Evolutionary conservation across 768 basidiomycete genomes (phyloP).

Genomic region (Pleurotus cornucopiae): DNA sequence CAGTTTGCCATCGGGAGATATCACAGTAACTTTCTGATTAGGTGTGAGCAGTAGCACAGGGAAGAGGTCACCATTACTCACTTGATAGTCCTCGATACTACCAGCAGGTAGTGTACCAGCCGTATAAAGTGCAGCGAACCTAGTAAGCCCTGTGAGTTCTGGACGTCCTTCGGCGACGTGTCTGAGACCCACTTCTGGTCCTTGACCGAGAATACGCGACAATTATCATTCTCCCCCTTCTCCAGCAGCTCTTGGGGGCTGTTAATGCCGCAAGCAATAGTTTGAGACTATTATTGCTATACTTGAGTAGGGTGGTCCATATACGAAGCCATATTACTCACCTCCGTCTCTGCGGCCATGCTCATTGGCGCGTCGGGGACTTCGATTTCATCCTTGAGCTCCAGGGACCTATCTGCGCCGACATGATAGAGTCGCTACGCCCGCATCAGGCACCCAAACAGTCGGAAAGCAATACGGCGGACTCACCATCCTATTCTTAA

Average conservation of each 20-base stretch:
- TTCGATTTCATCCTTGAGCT: constrained; percentile 64
- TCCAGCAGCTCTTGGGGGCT: constrained; percentile 59
- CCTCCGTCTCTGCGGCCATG: constrained; percentile 67
- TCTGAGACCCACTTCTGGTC: constrained; percentile 50
- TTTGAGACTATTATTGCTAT: constrained; percentile 30
- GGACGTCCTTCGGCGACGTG: too few relatives aligned
- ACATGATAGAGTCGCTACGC: constrained; percentile 67
- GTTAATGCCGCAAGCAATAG: constrained; percentile 85
- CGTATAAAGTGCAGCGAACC: constrained; percentile 48
- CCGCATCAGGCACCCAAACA: constrained; percentile 5
- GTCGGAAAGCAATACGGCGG: background rate
- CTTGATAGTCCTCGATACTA: constrained; percentile 82
- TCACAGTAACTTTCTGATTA: constrained; percentile 80
- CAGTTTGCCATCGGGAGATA: constrained; percentile 65
- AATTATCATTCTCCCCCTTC: constrained; percentile 78
- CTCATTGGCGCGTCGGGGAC: constrained; percentile 99
- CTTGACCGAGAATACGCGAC: constrained; percentile 62
- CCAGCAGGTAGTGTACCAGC: constrained; percentile 57
- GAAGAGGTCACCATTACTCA: constrained; percentile 27
- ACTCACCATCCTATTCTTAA: constrained; percentile 91
- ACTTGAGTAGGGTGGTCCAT: constrained; percentile 1
- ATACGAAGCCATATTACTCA: constrained; percentile 23
- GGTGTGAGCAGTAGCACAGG: constrained; percentile 10
- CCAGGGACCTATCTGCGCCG: constrained; percentile 44
- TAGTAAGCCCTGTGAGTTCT: constrained; percentile 21